phyloP scores from a whole-genome alignment of 345 rosid species.

The Lepidium didymum region DNA sequence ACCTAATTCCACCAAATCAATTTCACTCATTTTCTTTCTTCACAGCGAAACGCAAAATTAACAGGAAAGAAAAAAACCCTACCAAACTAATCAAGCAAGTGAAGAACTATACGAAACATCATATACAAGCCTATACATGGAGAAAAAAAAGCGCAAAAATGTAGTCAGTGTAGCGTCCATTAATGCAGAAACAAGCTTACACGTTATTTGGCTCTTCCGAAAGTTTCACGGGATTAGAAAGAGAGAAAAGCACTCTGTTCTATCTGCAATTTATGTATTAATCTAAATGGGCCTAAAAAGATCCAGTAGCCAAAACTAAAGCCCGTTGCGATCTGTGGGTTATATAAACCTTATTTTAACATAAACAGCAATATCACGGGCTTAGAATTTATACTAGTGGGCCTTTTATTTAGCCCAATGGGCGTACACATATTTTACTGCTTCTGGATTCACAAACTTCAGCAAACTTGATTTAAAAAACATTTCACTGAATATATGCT shows the following conservation, averaged over 20 bases:
- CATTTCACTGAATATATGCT: too few relatives aligned
- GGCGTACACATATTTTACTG: too few relatives aligned
- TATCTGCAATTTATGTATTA: neutral
- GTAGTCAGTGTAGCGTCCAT: neutral
- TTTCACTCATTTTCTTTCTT: neutral
- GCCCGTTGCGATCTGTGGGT: too few relatives aligned
- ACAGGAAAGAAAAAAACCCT: neutral
- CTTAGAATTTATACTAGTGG: too few relatives aligned
- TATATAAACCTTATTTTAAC: too few relatives aligned
- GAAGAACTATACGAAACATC: neutral
- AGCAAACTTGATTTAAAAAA: too few relatives aligned
- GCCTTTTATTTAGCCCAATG: too few relatives aligned
- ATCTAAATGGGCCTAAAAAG: neutral
- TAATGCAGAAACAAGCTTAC: too few relatives aligned
- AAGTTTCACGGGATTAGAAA: neutral
- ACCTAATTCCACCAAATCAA: constrained; percentile 17
- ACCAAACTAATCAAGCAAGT: neutral
- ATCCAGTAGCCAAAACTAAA: neutral
- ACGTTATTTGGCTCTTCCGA: constrained; percentile 13
- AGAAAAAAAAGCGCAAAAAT: neutral
- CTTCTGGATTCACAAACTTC: too few relatives aligned
- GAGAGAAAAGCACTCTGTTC: too few relatives aligned
- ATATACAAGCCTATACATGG: neutral
- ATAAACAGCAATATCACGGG: too few relatives aligned
- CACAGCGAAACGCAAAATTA: neutral